Evolutionary conservation across 768 basidiomycete species (phyloP).

Genomic region (Pseudohyphozyma bogoriensis): DNA sequence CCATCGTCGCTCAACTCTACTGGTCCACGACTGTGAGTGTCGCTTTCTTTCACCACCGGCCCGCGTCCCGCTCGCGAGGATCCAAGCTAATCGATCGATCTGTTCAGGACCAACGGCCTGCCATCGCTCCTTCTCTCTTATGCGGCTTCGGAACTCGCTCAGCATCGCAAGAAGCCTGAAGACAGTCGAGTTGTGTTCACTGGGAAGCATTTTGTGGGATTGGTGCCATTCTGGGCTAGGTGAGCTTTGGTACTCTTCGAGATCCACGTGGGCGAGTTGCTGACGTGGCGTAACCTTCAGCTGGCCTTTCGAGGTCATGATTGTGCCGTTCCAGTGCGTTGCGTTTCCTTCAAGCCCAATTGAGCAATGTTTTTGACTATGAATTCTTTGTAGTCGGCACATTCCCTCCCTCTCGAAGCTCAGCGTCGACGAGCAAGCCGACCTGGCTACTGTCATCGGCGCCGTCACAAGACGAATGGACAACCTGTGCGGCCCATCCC

Average conservation of each 20-base stretch:
- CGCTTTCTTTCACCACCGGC: too few species aligned
- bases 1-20: background rate
- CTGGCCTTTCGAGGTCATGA: slow-evolving; percentile 80
- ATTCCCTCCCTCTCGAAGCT: slow-evolving; percentile 61
- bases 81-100: too few species aligned
- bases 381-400: slow-evolving; percentile 56
- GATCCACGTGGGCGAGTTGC: too few species aligned
- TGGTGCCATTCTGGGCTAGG: slow-evolving; percentile 95
- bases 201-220: slow-evolving; percentile 67
- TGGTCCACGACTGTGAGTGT: slow-evolving; percentile 20
- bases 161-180: slow-evolving; percentile 39
- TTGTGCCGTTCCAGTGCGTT: slow-evolving; percentile 4
- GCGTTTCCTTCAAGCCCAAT: background rate
- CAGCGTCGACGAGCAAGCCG: slow-evolving; percentile 49
- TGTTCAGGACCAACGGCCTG: slow-evolving; percentile 25
- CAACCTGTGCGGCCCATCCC: slow-evolving; percentile 32
- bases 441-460: slow-evolving; percentile 57
- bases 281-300: too few species aligned
- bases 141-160: slow-evolving; percentile 41
- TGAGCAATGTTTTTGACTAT: background rate
- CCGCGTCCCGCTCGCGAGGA: too few species aligned
- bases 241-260: too few species aligned
- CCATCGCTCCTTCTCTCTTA: slow-evolving; percentile 33
- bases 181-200: slow-evolving; percentile 53
- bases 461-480: slow-evolving; percentile 28